Conservation (phyloP, 345 rosid species). For the Aurinia saxatilis region DNA sequence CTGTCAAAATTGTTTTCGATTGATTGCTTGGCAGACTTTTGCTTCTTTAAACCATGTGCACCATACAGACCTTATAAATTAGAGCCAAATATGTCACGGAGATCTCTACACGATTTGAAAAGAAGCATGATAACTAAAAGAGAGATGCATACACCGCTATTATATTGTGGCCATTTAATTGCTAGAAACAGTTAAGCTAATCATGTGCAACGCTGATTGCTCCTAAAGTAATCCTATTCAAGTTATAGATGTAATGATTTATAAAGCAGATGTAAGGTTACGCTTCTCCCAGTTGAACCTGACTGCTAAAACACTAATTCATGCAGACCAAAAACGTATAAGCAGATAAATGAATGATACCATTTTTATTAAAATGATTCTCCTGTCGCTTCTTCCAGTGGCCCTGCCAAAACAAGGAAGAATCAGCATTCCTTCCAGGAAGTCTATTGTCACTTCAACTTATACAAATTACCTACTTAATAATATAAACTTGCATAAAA, state of each 20-base stretch:
- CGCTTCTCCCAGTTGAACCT: background rate
- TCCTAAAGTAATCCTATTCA: background rate
- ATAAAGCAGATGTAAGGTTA: slow-evolving; percentile 9
- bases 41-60: slow-evolving; percentile 64
- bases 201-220: background rate
- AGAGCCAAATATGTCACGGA: slow-evolving; percentile 13
- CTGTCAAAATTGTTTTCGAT: slow-evolving; percentile 49
- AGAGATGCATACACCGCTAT: background rate
- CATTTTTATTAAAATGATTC: slow-evolving; percentile 65
- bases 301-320: slow-evolving; percentile 2
- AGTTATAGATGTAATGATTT: slow-evolving; percentile 3
- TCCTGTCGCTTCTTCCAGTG: slow-evolving; percentile 63
- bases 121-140: background rate
- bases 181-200: background rate
- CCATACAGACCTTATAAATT: slow-evolving; percentile 55
- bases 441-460: background rate
- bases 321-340: slow-evolving; percentile 13
- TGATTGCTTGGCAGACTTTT: slow-evolving; percentile 54
- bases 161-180: background rate
- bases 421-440: slow-evolving; percentile 4
- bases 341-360: slow-evolving; percentile 42
- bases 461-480: background rate
- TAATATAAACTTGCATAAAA: background rate
- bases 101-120: background rate
- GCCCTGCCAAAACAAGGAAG: slow-evolving; percentile 39